phyloP scores from a whole-genome alignment of 2,329 filamentous ascomycete species.

The Trichoderma oligosporum region DNA sequence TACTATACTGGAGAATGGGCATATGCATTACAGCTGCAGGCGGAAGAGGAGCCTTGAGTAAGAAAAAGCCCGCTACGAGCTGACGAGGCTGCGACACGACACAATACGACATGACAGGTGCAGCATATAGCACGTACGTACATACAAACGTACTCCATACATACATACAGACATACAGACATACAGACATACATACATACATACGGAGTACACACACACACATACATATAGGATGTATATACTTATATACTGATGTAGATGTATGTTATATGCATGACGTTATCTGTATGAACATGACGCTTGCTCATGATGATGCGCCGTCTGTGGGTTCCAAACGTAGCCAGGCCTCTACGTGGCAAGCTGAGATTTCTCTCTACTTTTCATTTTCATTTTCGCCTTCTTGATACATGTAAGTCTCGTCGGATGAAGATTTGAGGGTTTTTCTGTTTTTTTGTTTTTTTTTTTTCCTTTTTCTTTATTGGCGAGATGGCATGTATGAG shows the following conservation, averaged over 20 bases:
- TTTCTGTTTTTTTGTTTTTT: not conserved
- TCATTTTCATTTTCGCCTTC: no score
- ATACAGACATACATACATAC: no score
- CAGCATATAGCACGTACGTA: not conserved
- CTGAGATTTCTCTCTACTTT: not conserved
- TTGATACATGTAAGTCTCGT: not conserved
- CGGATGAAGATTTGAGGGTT: not conserved
- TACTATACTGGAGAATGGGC: not conserved
- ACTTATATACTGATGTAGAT: no score
- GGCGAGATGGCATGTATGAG: not conserved
- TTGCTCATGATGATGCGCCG: not conserved
- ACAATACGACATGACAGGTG: not conserved
- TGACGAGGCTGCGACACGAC: slow-evolving; percentile 5
- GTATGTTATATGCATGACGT: not conserved
- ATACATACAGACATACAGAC: no score
- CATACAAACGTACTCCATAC: no score
- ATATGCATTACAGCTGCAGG: not conserved
- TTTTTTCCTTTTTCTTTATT: not conserved
- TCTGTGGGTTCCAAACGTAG: not conserved
- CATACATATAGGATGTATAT: no score
- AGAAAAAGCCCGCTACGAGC: not conserved
- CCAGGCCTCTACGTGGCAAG: slow-evolving; percentile 13
- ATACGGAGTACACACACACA: no score
- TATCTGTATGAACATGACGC: not conserved
- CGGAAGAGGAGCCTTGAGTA: not conserved